Conservation (phyloP, 1,284 basidiomycete species). For the Exobasidium cylindrosporum region DNA sequence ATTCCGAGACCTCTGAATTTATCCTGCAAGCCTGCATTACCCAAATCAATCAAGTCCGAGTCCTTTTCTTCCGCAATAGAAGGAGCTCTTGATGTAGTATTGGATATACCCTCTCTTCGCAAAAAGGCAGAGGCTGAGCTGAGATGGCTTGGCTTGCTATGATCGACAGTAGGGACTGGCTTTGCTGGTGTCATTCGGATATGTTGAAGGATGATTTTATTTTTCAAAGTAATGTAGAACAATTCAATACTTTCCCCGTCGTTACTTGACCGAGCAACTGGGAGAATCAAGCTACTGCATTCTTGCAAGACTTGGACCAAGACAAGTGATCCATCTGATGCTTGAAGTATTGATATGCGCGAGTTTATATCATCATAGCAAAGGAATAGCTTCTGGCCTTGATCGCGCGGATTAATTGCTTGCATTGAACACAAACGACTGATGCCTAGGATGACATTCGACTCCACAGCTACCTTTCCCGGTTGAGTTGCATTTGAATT, state of each 20-base stretch:
- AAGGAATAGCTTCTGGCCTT: neutral
- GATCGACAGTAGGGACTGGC: neutral
- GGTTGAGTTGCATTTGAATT: neutral
- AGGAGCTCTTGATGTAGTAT: neutral
- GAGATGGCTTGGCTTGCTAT: constrained; percentile 15
- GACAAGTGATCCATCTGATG: neutral
- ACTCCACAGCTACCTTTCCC: neutral
- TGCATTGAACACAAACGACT: neutral
- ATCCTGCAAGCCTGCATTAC: neutral
- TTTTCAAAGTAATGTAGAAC: neutral
- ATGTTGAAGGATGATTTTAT: neutral
- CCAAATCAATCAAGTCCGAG: neutral
- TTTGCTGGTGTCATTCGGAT: neutral
- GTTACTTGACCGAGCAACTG: neutral
- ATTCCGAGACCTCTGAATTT: neutral
- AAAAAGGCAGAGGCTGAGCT: neutral
- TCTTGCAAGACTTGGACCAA: neutral
- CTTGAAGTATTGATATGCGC: neutral
- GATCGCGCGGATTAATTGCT: neutral
- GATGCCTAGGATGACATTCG: neutral
- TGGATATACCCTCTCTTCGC: neutral
- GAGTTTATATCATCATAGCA: neutral
- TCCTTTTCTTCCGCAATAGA: neutral
- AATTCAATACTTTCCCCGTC: neutral
- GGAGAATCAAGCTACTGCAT: neutral